These are phyloP conservation scores for Talaromyces piceae DNA, from an alignment of 2,329 filamentous ascomycete species.

Conservation along the genomic window DNA sequence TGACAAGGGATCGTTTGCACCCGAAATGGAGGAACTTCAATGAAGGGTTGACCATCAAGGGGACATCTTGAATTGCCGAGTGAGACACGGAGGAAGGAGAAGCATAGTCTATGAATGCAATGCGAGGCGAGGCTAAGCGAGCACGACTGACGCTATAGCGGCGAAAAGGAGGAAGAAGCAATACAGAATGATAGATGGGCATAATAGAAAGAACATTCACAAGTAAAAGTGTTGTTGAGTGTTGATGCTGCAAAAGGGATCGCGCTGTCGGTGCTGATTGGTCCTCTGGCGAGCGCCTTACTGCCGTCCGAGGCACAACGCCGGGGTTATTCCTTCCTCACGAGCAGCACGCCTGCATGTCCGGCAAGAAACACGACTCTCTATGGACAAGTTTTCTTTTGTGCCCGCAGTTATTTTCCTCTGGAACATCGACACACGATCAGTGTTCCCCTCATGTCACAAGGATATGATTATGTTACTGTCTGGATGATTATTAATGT, in stretches of 20 bases:
- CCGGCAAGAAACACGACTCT: too few species aligned
- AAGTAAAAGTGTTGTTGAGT: too few species aligned
- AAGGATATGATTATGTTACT: too few species aligned
- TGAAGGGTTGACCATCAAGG: slow-evolving; percentile 4
- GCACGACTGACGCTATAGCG: not conserved
- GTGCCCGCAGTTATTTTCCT: not conserved
- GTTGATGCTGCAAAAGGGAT: not conserved
- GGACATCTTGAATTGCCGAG: not conserved
- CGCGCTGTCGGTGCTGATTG: not conserved
- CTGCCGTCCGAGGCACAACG: not conserved
- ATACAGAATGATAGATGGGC: too few species aligned
- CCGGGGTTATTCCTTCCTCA: not conserved
- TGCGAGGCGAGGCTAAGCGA: not conserved
- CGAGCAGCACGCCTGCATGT: not conserved
- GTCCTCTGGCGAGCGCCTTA: not conserved
- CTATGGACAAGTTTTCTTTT: not conserved
- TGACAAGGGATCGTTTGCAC: not conserved
- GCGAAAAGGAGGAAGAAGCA: not conserved
- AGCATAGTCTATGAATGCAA: not conserved
- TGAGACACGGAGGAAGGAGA: not conserved
- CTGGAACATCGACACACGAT: too few species aligned
- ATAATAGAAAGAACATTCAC: too few species aligned
- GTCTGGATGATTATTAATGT: too few species aligned
- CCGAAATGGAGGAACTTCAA: not conserved
- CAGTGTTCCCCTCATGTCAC: too few species aligned